Evolutionary conservation across 2,329 filamentous ascomycete species (phyloP).

Genomic region (Teratosphaeria epicoccoides): DNA sequence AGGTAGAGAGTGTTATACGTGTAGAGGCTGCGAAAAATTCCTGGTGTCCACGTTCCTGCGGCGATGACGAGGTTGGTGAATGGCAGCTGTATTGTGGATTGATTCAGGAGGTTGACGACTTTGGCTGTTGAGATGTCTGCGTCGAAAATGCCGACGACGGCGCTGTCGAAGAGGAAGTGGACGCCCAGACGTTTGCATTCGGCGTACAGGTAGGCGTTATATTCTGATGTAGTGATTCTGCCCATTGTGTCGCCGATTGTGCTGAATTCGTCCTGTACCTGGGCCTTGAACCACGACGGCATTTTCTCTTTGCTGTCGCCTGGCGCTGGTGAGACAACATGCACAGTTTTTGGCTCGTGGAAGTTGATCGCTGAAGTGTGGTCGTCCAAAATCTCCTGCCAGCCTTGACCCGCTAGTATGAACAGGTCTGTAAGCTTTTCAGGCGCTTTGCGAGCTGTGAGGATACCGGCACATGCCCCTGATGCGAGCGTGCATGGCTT

Average conservation of each 20-base stretch:
- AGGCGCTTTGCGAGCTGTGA: conserved; percentile 7
- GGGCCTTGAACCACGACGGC: conserved; percentile 8
- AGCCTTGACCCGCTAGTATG: conserved; percentile 4
- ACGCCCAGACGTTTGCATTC: conserved; percentile 11
- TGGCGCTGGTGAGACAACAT: background rate
- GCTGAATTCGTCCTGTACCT: background rate
- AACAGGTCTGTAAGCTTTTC: conserved; percentile 4
- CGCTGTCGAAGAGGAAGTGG: conserved; percentile 10
- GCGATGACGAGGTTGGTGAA: conserved; percentile 14
- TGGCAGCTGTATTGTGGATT: background rate
- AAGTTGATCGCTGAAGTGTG: background rate
- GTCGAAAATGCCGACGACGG: conserved; percentile 1
- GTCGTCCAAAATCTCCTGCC: conserved; percentile 6
- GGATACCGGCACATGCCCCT: conserved; percentile 11
- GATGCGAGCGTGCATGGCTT: conserved; percentile 10
- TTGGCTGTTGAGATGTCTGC: background rate
- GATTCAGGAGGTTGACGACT: conserved; percentile 4
- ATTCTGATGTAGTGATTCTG: conserved; percentile 7
- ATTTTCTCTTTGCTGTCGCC: background rate
- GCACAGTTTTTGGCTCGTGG: background rate
- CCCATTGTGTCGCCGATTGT: conserved; percentile 5
- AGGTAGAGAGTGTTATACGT: background rate
- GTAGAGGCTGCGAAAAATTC: conserved; percentile 6
- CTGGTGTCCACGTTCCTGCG: conserved; percentile 12
- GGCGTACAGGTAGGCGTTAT: conserved; percentile 8